Evolutionary conservation across 495 filamentous ascomycete species (phyloP), one percentile per base, ranked within the genome.

Genomic region (Penicillium argentinense): DNA sequence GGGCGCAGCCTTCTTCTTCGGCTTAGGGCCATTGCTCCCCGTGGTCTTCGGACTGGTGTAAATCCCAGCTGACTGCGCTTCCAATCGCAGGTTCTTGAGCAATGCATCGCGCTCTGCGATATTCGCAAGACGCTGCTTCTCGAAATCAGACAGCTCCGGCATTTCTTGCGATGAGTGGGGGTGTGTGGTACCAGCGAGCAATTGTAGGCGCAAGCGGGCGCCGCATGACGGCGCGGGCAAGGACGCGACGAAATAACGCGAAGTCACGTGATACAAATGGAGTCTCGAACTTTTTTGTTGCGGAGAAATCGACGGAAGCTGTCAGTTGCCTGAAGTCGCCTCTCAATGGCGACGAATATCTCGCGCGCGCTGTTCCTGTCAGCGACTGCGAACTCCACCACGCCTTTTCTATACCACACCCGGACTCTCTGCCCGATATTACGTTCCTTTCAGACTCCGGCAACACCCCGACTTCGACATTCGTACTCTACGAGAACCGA

Each of bases 331-430:
- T n/a, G n/a, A n/a, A n/a, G n/a, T n/a, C n/a, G n/a, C n/a, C 22
- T 9, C 21, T 22, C 46, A 24, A 64, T 62, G 60, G 54, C 55
- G 18, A 47, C 47, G 12, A 49, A 55, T 36, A 48, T 67, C 13
- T 45, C 61, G 13, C 48, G 54, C 5, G 27, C 39, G 13, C 54
- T 56, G 29, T 47, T 66, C 27, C 47, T 60, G 5, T 56, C 49
- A 7, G 48, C 53, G 17, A 54, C 49, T 21, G 38, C 50, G 14
- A 63, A 54, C 24, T 66, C 62, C 9, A 42, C 79, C 5, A 58
- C 78, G 9, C 80, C 85, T 0, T 87, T 89, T 38, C 76, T 91
- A 6, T 89, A 88, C 60, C 81, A 85, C 42, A 88, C 86, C n/a
- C 71, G 71, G 45, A 86, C 84, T 0, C 69, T 87, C 62, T 63